A percentile compares a stretch with the other conserved stretches of the same genome.
phyloP scores from a whole-genome alignment of 768 basidiomycete genomes.

The Cyathus striatus region DNA sequence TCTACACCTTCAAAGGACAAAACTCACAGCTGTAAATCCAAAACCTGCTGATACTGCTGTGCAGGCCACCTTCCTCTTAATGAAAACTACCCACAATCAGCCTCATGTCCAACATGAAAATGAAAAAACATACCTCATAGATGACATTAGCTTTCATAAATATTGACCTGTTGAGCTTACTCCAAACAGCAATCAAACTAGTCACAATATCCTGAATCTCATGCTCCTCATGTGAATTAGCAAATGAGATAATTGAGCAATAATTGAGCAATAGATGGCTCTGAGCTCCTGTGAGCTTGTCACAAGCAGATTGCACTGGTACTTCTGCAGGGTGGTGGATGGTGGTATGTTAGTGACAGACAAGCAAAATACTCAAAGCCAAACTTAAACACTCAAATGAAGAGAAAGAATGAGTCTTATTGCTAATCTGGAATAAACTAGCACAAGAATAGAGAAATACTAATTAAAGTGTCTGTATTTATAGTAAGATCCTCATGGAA shows the following conservation, averaged over 20 bases:
- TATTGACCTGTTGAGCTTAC: slow-evolving; percentile 63
- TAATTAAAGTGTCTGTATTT: too few species aligned
- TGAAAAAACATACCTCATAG: slow-evolving; percentile 49
- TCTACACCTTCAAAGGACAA: neutral
- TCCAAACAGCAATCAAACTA: slow-evolving; percentile 67
- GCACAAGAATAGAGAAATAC: too few species aligned
- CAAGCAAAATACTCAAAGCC: too few species aligned
- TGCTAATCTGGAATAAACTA: too few species aligned
- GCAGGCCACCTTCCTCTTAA: slow-evolving; percentile 76
- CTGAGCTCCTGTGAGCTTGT: slow-evolving; percentile 67
- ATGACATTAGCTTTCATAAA: slow-evolving; percentile 51
- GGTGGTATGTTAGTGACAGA: too few species aligned
- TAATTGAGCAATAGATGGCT: slow-evolving; percentile 67
- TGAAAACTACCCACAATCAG: slow-evolving; percentile 47
- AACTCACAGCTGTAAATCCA: slow-evolving; percentile 63
- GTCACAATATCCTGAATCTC: slow-evolving; percentile 54
- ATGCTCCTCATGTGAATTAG: slow-evolving; percentile 46
- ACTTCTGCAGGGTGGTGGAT: slow-evolving; percentile 67
- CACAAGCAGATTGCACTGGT: slow-evolving; percentile 66
- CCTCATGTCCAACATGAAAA: neutral
- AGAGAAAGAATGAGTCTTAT: too few species aligned
- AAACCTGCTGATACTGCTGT: slow-evolving; percentile 65
- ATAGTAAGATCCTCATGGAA: too few species aligned
- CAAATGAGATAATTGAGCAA: slow-evolving; percentile 70
- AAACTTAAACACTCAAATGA: too few species aligned